A percentile compares a stretch with the other conserved stretches of the same genome.
Evolutionary conservation across 805 yeast species (phyloP).

Genomic region (Zygosaccharomyces pseudorouxii): DNA sequence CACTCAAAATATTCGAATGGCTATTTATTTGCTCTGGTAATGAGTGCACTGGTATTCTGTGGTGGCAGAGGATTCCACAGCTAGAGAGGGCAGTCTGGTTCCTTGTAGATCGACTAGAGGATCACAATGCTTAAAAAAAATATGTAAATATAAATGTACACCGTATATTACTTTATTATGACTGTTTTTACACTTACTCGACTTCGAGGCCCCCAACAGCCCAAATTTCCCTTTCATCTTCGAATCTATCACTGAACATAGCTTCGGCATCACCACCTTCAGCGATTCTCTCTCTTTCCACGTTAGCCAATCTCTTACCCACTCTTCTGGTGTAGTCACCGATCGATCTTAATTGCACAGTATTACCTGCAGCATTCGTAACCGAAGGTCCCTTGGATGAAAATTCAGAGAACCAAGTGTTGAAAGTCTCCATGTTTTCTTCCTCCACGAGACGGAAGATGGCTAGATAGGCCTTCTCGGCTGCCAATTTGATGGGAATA

Average conservation of each 20-base stretch:
- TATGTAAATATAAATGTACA: background rate
- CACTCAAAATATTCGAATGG: constrained; percentile 9
- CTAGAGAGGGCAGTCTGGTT: constrained; percentile 26
- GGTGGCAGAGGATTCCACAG: constrained; percentile 30
- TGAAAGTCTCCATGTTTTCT: constrained; percentile 47
- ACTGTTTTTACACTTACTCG: background rate
- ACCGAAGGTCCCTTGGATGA: constrained; percentile 33
- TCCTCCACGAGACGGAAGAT: constrained; percentile 71
- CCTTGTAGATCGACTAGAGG: constrained; percentile 20
- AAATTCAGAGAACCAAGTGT: constrained; percentile 54
- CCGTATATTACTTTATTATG: background rate
- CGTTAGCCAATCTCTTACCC: constrained; percentile 76
- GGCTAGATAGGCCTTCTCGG: constrained; percentile 81
- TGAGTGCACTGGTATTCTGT: constrained; percentile 17
- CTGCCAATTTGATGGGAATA: constrained; percentile 89
- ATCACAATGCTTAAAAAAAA: background rate
- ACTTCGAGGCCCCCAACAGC: constrained; percentile 68
- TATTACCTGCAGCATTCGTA: constrained; percentile 43
- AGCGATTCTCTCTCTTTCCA: constrained; percentile 80
- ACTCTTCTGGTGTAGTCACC: constrained; percentile 89
- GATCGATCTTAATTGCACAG: constrained; percentile 64
- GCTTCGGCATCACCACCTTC: constrained; percentile 90
- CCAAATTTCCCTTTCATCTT: constrained; percentile 87
- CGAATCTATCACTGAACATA: constrained; percentile 76
- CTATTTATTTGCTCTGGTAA: constrained; percentile 19